Evolutionary conservation across 768 basidiomycete genomes (phyloP).

Genomic region (Amyloporia xantha): DNA sequence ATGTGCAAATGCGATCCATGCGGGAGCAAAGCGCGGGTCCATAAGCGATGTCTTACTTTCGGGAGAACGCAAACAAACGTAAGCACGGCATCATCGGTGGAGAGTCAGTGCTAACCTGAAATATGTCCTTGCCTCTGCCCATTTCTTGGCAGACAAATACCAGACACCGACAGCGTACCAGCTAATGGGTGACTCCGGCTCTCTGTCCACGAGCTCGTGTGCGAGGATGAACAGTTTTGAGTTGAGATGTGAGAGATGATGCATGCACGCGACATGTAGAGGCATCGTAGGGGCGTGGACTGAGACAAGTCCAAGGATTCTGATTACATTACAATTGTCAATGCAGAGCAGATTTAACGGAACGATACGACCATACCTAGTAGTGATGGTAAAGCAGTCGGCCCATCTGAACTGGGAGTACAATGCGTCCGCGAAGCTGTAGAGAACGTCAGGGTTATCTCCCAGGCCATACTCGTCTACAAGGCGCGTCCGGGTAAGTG

Average conservation of each 20-base stretch:
- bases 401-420: constrained; percentile 54
- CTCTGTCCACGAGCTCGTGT: constrained; percentile 90
- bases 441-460: constrained; percentile 91
- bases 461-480: constrained; percentile 77
- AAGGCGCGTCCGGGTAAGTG: constrained; percentile 69
- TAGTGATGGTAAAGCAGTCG: constrained; percentile 87
- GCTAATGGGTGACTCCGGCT: constrained; percentile 87
- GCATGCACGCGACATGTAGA: constrained; percentile 96
- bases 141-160: constrained; percentile 85
- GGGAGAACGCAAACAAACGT: constrained; percentile 3
- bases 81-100: neutral
- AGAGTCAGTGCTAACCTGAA: constrained; percentile 67
- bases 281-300: constrained; percentile 89
- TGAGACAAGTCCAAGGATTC: constrained; percentile 79
- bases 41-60: constrained; percentile 90
- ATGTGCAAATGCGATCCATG: constrained; percentile 97
- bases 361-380: constrained; percentile 41
- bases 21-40: constrained; percentile 93
- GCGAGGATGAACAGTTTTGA: constrained; percentile 94
- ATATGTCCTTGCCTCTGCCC: constrained; percentile 87
- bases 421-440: constrained; percentile 29
- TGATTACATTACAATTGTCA: constrained; percentile 29
- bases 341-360: neutral
- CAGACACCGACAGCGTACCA: constrained; percentile 99
- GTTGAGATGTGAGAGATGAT: constrained; percentile 86